Evolutionary conservation across 2,329 filamentous ascomycete genomes (phyloP).

Genomic region (Arachnopeziza araneosa): DNA sequence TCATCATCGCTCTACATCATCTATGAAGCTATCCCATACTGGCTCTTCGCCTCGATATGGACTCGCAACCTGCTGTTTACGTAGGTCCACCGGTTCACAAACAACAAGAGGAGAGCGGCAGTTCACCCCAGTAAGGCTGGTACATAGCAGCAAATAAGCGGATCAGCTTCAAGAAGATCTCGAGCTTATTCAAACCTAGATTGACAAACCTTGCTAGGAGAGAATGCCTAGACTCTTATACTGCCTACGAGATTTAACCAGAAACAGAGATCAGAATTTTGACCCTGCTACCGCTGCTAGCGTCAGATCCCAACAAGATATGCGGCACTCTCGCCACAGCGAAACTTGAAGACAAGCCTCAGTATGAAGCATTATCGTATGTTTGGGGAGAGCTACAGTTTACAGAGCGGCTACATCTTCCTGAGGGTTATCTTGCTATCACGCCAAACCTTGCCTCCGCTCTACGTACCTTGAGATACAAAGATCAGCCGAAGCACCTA

Average conservation of each 20-base stretch:
- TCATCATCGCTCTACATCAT: no score
- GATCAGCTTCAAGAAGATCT: background rate
- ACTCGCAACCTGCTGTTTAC: no score
- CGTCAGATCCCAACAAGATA: background rate
- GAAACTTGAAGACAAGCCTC: background rate
- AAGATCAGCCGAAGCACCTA: background rate
- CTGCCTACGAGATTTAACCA: background rate
- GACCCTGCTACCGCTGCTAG: background rate
- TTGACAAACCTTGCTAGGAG: background rate
- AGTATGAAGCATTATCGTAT: conserved; percentile 2
- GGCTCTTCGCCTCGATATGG: no score
- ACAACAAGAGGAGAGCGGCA: no score
- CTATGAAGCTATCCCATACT: no score
- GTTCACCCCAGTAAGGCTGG: no score
- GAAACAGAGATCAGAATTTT: background rate
- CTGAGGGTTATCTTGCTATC: background rate
- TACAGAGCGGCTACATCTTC: background rate
- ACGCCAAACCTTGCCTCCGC: background rate
- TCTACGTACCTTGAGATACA: background rate
- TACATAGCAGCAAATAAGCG: background rate
- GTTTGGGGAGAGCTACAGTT: background rate
- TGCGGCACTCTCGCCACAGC: background rate
- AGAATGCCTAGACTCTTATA: background rate
- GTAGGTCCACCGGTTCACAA: no score
- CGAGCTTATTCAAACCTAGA: no score